Evolutionary conservation across 306 rosid genomes (phyloP), one percentile per base, ranked within the genome.

Genomic region (Prunus mume): DNA sequence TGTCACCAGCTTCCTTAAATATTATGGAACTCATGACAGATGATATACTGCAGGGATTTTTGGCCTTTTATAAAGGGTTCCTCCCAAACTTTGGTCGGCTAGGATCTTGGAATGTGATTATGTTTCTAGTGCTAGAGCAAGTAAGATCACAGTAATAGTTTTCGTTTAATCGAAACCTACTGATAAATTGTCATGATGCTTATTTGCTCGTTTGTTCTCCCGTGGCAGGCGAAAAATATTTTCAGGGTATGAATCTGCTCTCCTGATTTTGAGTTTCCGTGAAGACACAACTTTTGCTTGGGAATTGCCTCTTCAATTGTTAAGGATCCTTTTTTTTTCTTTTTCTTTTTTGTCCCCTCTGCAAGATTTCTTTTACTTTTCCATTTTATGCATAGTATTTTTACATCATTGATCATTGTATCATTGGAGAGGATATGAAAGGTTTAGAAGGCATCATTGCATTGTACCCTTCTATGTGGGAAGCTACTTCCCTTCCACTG

Each of bases 61-160:
- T 82, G 38, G 99, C 99, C 87, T 96, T 96, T 72, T 96, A 96
- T 70, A 96, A 96, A 85, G 99, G 99, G 75, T 96, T 96, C 82
- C 81, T 89, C 78, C 96, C 97, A 52, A 96, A 92, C 83, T 91
- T 96, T 73, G 83, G 81, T 60, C 93, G 99, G 83, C 83, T 92
- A 51, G 99, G 99, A 82, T 81, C 86, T 52, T 92, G 98, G 99
- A 96, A 91, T 60, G 93, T 76, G 68, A 41, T 92, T 58, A 92
- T 96, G 99, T 96, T 96, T 87, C 89, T 96, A 76, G 81, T 87
- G 60, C 79, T 92, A 69, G 99, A 96, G 86, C 97, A 89, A 85
- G 99, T 96, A 88, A 87, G 97, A 75, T 75, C 45, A 3, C 71
- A 69, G 61, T 51, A 2, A 76, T 80, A 47, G 64, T 57, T 22